Conservation (phyloP, 2,329 filamentous ascomycete species). For the Aspergillus pseudoviridinutans region DNA sequence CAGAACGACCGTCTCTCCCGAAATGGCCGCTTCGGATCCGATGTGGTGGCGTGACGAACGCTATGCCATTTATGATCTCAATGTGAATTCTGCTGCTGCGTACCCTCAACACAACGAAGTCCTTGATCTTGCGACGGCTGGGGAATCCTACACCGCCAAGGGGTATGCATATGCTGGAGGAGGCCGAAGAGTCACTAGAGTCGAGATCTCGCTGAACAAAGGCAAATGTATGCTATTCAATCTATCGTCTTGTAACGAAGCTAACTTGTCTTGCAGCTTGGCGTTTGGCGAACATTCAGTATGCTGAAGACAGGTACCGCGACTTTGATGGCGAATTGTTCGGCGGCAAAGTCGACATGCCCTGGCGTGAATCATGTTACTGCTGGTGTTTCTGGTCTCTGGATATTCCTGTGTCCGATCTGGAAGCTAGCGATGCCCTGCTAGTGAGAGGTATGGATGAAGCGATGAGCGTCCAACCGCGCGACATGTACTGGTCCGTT, state of each 20-base stretch:
- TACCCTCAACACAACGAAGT: slow-evolving; percentile 75
- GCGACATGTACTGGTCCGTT: slow-evolving; percentile 95
- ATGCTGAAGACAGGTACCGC: slow-evolving; percentile 82
- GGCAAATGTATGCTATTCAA: slow-evolving; percentile 53
- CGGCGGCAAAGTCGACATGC: slow-evolving; percentile 74
- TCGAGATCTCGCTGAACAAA: slow-evolving; percentile 79
- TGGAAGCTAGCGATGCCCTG: slow-evolving; percentile 65
- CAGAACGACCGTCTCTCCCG: slow-evolving; percentile 74
- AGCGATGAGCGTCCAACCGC: slow-evolving; percentile 76
- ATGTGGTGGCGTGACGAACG: slow-evolving; percentile 84
- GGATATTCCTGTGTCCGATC: slow-evolving; percentile 59
- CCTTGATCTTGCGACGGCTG: slow-evolving; percentile 48
- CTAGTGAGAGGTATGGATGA: slow-evolving; percentile 88
- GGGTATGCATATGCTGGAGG: slow-evolving; percentile 90
- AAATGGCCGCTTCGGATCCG: slow-evolving; percentile 68
- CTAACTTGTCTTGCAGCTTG: slow-evolving; percentile 49
- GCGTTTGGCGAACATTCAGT: slow-evolving; percentile 71
- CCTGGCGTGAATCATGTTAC: slow-evolving; percentile 75
- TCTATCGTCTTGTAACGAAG: neutral
- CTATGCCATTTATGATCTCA: slow-evolving; percentile 90
- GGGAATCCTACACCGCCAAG: slow-evolving; percentile 59
- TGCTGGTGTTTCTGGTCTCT: slow-evolving; percentile 93
- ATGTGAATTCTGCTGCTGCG: slow-evolving; percentile 76
- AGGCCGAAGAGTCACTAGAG: slow-evolving; percentile 74
- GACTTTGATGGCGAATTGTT: slow-evolving; percentile 61